phyloP scores from a whole-genome alignment of 106 monocot genomes.

The Gastrodia elata region DNA sequence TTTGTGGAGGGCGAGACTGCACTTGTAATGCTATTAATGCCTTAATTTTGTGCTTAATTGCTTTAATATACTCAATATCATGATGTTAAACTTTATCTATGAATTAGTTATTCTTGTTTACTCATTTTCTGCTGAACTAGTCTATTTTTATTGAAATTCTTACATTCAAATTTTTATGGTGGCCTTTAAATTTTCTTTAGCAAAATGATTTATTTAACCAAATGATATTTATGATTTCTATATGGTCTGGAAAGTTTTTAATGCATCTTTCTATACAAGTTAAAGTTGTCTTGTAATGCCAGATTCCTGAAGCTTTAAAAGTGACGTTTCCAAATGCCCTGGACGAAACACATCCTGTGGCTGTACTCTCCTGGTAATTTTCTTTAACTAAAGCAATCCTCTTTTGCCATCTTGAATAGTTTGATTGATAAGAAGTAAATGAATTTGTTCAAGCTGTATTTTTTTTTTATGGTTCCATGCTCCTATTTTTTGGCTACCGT shows the following conservation, averaged over 20 bases:
- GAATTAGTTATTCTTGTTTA: neutral
- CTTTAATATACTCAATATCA: neutral
- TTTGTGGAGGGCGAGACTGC: conserved; percentile 82
- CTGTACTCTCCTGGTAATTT: conserved; percentile 64
- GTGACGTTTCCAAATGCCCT: conserved; percentile 36
- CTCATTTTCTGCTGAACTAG: neutral
- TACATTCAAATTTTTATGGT: neutral
- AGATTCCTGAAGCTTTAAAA: conserved; percentile 75
- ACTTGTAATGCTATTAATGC: conserved; percentile 46
- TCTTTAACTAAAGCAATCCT: neutral
- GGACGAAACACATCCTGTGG: conserved; percentile 63
- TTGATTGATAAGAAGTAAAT: neutral
- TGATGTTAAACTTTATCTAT: neutral
- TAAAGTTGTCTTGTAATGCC: conserved; percentile 2
- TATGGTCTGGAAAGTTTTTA: neutral
- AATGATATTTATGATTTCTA: neutral
- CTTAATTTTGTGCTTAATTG: neutral
- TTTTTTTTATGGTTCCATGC: neutral
- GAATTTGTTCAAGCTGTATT: neutral
- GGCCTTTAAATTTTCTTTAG: neutral
- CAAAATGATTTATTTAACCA: no score
- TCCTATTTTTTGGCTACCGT: neutral
- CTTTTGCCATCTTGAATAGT: neutral
- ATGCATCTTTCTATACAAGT: neutral
- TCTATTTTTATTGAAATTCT: neutral